A percentile compares a stretch with the other conserved stretches of the same genome.
Evolutionary conservation across 345 rosid species (phyloP).

Genomic region (Murraya koenigii): DNA sequence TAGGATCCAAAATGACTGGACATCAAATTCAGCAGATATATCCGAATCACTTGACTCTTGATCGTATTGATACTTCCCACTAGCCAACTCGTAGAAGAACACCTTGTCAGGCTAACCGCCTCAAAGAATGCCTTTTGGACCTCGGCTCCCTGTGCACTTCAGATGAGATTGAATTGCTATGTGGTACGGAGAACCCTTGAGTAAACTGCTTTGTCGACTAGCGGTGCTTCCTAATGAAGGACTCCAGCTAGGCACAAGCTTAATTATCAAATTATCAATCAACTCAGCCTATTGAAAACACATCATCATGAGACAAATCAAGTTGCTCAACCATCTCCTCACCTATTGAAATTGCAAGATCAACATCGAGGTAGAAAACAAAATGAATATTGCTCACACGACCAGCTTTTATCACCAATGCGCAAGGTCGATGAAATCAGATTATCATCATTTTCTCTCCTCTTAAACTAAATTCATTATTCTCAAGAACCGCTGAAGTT

Average conservation of each 20-base stretch:
- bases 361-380: conserved; percentile 60
- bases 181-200: conserved; percentile 6
- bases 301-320: conserved; percentile 59
- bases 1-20: conserved; percentile 22
- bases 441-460: conserved; percentile 50
- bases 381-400: conserved; percentile 63
- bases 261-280: conserved; percentile 62
- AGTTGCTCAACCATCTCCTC: conserved; percentile 91
- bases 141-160: background rate
- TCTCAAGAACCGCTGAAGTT: conserved; percentile 44
- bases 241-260: conserved; percentile 42
- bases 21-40: conserved; percentile 44
- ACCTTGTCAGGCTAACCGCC: conserved; percentile 7
- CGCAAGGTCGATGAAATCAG: conserved; percentile 54
- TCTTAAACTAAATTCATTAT: conserved; percentile 50
- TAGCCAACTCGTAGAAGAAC: conserved; percentile 12
- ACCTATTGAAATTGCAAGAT: conserved; percentile 66
- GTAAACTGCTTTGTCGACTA: conserved; percentile 19
- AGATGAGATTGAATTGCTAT: background rate
- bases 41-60: conserved; percentile 46
- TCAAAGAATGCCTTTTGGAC: background rate
- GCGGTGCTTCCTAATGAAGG: conserved; percentile 22
- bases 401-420: conserved; percentile 49
- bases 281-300: conserved; percentile 61
- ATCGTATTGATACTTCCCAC: conserved; percentile 19